Evolutionary conservation across 371 early-diverging fungal genomes (phyloP), one percentile per base, ranked within the genome.

Genomic region (Syncephalastrum sp.): DNA sequence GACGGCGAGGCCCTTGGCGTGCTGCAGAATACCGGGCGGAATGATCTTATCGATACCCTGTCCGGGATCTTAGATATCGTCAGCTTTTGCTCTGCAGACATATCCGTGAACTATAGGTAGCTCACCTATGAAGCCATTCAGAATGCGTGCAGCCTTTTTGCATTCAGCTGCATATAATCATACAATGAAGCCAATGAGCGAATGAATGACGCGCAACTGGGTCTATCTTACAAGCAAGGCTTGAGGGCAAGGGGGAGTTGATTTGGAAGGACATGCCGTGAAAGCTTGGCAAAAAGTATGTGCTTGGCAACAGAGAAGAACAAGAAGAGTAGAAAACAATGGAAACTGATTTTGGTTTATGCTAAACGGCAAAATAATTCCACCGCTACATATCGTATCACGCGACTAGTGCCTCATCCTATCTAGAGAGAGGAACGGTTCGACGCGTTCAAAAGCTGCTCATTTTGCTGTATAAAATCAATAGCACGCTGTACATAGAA

Each of bases 1-100:
- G 19, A 97, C 88, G 44, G 97, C 98, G 25, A 97, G 79, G 3
- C 97, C 98, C 62, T 91, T 91, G 42, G 96, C 95, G 46, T 78
- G 79, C 42, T 79, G 75, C 19, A 93, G 71, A 52, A 91, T 88
- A 25, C 77, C 65, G 0, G 76, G 63, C 27, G 94, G 94, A 59
- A 93, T 92, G 16, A 90, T 77, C 64, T 84, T 83, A 67, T 91
- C 92, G 5, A 86, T 59, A 0, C 86, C 88, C 56, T 85, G 78
- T 44, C 82, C 84, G 10, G 84, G 82, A 57, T 85, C 87, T 83
- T 54, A 7, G 53, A 13, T 19, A 23, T 15, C 45, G 12, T 10
- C 15, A 38, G 16, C 19, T 8, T 8, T 17, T 44, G 14, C n/a
- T 48, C 38, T 16, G 4, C 33, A 52, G 16, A 6, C 7, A 47